Percentiles rank a stretch among this genome's conserved stretches.
These are phyloP conservation scores for Sporothrix inflata DNA, from an alignment of 2,329 filamentous ascomycete genomes.

Conservation along the genomic window DNA sequence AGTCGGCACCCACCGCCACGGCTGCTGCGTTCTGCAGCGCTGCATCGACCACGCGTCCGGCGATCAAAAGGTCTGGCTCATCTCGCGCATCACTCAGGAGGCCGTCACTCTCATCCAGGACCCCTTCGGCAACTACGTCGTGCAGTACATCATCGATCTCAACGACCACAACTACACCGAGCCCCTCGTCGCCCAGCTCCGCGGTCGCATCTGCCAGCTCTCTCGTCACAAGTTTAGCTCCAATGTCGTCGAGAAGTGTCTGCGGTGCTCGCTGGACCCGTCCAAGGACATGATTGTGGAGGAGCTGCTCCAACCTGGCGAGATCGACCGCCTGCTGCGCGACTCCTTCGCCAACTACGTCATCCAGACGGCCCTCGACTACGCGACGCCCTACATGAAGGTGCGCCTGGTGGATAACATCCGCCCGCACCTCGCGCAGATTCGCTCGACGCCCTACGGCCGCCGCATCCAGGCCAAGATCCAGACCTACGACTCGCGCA, in stretches of 20 bases:
- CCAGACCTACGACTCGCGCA: conserved; percentile 57
- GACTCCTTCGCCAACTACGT: conserved; percentile 98
- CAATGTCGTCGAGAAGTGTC: conserved; percentile 96
- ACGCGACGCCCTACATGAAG: conserved; percentile 74
- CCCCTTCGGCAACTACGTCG: conserved; percentile 97
- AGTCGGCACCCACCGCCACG: conserved; percentile 95
- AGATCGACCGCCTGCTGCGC: conserved; percentile 85
- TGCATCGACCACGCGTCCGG: conserved; percentile 97
- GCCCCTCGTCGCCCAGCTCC: conserved; percentile 81
- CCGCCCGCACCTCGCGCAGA: conserved; percentile 79
- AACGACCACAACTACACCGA: conserved; percentile 87
- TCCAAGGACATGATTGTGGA: conserved; percentile 82
- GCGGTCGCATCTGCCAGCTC: conserved; percentile 67
- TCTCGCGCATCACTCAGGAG: conserved; percentile 83
- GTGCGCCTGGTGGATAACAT: conserved; percentile 78
- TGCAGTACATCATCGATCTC: conserved; percentile 97
- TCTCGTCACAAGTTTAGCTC: conserved; percentile 99
- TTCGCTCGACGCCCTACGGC: conserved; percentile 90
- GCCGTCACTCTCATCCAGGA: conserved; percentile 92
- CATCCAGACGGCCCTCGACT: conserved; percentile 92
- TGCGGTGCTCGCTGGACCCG: conserved; percentile 77
- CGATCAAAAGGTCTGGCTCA: conserved; percentile 83
- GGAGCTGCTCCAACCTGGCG: conserved; percentile 73
- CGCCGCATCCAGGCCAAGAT: conserved; percentile 94
- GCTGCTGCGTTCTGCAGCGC: conserved; percentile 95